A percentile compares a stretch with the other conserved stretches of the same genome.
Conservation (phyloP, 768 basidiomycete species). For the Xerocomellus intermedius region DNA sequence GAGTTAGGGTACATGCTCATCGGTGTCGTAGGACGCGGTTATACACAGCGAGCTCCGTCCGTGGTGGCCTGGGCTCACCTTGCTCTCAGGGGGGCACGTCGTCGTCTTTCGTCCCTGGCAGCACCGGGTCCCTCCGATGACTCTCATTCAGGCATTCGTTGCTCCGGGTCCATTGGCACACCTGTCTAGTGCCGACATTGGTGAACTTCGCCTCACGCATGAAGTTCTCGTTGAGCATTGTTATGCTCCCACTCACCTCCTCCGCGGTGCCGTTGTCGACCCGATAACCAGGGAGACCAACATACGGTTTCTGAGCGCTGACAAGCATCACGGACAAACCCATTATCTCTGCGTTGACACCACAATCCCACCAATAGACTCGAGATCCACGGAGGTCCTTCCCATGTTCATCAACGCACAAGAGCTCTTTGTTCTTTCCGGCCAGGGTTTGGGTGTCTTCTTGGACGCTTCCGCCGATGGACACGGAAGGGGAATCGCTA, state of each 20-base stretch:
- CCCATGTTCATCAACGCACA: constrained; percentile 11
- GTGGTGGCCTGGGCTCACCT: constrained; percentile 11
- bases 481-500: constrained; percentile 16
- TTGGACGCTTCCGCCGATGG: constrained; percentile 14
- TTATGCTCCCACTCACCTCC: constrained; percentile 5
- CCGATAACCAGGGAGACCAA: constrained; percentile 10
- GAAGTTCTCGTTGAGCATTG: constrained; percentile 9
- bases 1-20: background rate
- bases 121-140: background rate
- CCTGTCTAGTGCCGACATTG: background rate
- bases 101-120: constrained; percentile 16
- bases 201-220: constrained; percentile 19
- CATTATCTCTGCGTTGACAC: constrained; percentile 17
- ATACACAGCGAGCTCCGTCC: background rate
- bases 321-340: background rate
- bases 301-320: constrained; percentile 11
- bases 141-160: constrained; percentile 21
- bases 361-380: constrained; percentile 5
- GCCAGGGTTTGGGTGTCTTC: background rate
- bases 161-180: constrained; percentile 1
- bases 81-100: constrained; percentile 12
- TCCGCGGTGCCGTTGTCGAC: constrained; percentile 17
- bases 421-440: constrained; percentile 20
- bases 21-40: constrained; percentile 1
- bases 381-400: constrained; percentile 1